Evolutionary conservation across 495 filamentous ascomycete genomes (phyloP).

Genomic region (Penicillium cinerascens): DNA sequence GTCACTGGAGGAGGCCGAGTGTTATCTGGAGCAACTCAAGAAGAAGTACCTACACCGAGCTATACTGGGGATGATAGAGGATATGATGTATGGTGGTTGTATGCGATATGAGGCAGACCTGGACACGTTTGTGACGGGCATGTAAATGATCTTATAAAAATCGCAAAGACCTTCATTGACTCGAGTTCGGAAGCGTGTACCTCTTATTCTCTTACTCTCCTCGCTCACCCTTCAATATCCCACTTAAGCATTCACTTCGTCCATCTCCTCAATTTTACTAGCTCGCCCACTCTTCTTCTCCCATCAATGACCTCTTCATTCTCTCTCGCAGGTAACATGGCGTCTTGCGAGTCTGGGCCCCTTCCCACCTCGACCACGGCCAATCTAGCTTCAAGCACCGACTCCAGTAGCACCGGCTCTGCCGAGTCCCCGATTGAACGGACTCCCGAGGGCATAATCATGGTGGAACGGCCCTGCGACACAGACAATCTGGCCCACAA

Average conservation of each 20-base stretch:
- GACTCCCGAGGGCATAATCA: not conserved
- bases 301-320: not conserved
- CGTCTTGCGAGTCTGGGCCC: not conserved
- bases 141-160: not conserved
- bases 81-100: constrained; percentile 24
- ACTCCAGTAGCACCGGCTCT: not conserved
- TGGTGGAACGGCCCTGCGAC: not conserved
- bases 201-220: not conserved
- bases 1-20: constrained; percentile 16
- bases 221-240: not conserved
- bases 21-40: constrained; percentile 21
- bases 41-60: constrained; percentile 28
- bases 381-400: not conserved
- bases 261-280: too few species aligned
- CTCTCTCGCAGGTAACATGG: not conserved
- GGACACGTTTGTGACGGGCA: constrained; percentile 9
- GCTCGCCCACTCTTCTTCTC: not conserved
- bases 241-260: too few species aligned
- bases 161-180: too few species aligned
- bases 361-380: not conserved
- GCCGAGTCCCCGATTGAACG: not conserved
- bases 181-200: not conserved
- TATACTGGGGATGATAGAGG: constrained; percentile 33
- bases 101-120: constrained; percentile 5
- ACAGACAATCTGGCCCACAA: not conserved